Evolutionary conservation across 148 eudicot genomes (phyloP).

Genomic region (Cornus controversa): DNA sequence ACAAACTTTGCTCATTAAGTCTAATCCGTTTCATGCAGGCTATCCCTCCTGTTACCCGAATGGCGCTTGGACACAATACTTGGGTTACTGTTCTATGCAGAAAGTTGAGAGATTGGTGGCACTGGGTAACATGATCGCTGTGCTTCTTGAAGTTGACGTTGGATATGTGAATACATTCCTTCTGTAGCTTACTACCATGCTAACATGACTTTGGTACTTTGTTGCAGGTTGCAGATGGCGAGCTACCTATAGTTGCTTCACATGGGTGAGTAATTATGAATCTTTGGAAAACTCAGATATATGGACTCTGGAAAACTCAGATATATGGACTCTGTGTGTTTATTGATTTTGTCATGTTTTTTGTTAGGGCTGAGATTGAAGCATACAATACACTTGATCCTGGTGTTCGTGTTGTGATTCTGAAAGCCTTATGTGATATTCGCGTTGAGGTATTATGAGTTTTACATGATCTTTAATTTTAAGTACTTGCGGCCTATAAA

Average conservation of each 20-base stretch:
- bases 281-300: conserved; percentile 5
- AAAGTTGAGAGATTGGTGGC: conserved; percentile 99
- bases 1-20: background rate
- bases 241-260: conserved; percentile 81
- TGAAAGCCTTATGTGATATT: conserved; percentile 93
- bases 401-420: conserved; percentile 72
- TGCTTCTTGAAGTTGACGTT: conserved; percentile 5
- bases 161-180: conserved; percentile 8
- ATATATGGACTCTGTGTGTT: conserved; percentile 5
- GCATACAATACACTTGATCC: conserved; percentile 80
- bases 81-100: conserved; percentile 97
- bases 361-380: conserved; percentile 78
- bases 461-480: background rate
- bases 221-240: conserved; percentile 95
- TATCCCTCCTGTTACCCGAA: conserved; percentile 87
- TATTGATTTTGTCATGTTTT: conserved; percentile 8
- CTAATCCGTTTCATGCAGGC: conserved; percentile 40
- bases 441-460: conserved; percentile 85
- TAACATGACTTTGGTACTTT: conserved; percentile 14
- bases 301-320: conserved; percentile 8
- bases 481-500: conserved; percentile 1
- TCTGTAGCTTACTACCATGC: conserved; percentile 10
- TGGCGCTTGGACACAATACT: conserved; percentile 86
- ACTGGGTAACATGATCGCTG: conserved; percentile 64
- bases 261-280: conserved; percentile 66